These are phyloP conservation scores for Phoenix dactylifera DNA, from an alignment of 176 grass and related monocot genomes.

Conservation along the genomic window DNA sequence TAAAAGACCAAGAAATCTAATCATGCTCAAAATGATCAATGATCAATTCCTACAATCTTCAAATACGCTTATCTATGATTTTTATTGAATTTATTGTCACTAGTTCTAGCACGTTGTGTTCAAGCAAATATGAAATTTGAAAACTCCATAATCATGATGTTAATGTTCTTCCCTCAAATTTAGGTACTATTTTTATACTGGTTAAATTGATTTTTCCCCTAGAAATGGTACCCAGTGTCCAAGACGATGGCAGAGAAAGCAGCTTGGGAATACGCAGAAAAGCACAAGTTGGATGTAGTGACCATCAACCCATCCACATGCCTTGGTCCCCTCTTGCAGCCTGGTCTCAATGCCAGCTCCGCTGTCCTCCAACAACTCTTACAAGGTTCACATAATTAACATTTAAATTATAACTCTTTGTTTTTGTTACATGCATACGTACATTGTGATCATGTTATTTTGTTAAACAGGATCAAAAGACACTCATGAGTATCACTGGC, in stretches of 20 bases:
- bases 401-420: no score
- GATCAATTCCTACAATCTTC: no score
- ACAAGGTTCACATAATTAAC: constrained; percentile 1
- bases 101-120: no score
- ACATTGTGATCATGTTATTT: neutral
- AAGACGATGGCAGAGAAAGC: constrained; percentile 15
- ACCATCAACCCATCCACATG: constrained; percentile 17
- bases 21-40: no score
- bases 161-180: neutral
- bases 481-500: constrained; percentile 15
- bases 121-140: no score
- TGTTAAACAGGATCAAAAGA: constrained; percentile 6
- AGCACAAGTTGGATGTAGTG: constrained; percentile 15
- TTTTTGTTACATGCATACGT: no score
- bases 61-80: no score
- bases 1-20: no score
- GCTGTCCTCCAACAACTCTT: constrained; percentile 17
- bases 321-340: constrained; percentile 17
- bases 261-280: constrained; percentile 18
- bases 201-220: neutral
- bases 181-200: neutral
- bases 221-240: constrained; percentile 23
- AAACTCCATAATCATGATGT: neutral
- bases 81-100: no score
- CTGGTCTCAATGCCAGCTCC: constrained; percentile 15